These are phyloP conservation scores for Senecio squalidus DNA, from an alignment of 140 eudicot species.

Conservation along the genomic window DNA sequence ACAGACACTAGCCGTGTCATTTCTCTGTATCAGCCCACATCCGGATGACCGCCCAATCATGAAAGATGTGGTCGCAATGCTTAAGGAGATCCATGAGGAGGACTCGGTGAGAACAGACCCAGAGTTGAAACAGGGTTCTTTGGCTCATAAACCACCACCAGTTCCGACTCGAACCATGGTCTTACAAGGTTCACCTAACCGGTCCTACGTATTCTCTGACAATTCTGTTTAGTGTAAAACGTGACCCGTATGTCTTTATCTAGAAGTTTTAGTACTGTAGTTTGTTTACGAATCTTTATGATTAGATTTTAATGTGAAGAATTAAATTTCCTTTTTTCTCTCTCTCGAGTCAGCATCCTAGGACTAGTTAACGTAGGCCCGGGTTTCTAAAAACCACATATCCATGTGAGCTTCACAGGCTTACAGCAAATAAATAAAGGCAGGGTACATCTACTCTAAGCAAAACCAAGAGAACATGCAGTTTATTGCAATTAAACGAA, in stretches of 20 bases:
- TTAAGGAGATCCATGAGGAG: slow-evolving; percentile 67
- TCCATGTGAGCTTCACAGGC: slow-evolving; percentile 47
- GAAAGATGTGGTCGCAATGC: slow-evolving; percentile 98
- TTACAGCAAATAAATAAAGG: slow-evolving; percentile 32
- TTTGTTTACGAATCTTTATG: background rate
- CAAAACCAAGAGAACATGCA: slow-evolving; percentile 10
- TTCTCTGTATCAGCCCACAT: slow-evolving; percentile 72
- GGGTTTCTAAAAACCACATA: slow-evolving; percentile 39
- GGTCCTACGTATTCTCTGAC: slow-evolving; percentile 84
- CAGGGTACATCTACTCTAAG: slow-evolving; percentile 9
- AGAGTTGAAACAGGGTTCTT: slow-evolving; percentile 44
- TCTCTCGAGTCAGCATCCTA: slow-evolving; percentile 13
- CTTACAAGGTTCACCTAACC: slow-evolving; percentile 64
- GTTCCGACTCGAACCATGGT: slow-evolving; percentile 43
- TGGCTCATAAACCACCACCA: slow-evolving; percentile 35
- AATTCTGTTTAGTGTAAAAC: background rate
- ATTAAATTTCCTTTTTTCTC: background rate
- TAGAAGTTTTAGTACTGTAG: background rate
- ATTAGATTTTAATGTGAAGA: slow-evolving; percentile 37
- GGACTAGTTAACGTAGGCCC: slow-evolving; percentile 39
- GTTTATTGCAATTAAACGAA: background rate
- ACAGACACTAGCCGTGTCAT: slow-evolving; percentile 87
- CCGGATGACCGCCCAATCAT: slow-evolving; percentile 84
- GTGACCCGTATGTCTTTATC: slow-evolving; percentile 12
- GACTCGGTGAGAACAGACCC: slow-evolving; percentile 44